Evolutionary conservation across 106 monocot species (phyloP).

Genomic region (Acorus gramineus): DNA sequence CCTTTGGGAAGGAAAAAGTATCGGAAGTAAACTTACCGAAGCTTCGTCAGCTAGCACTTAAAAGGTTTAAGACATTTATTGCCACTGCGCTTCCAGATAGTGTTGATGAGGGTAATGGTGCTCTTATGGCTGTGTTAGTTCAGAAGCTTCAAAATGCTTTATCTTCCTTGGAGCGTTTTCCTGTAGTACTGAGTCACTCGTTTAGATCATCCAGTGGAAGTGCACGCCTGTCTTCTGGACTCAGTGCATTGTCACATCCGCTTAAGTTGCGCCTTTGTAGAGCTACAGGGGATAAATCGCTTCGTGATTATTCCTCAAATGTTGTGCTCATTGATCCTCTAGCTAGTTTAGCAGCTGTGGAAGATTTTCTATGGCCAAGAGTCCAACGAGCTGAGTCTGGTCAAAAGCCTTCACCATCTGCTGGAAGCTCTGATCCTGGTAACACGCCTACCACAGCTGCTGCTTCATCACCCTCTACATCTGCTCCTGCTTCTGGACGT

Average conservation of each 20-base stretch:
- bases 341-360: slow-evolving; percentile 83
- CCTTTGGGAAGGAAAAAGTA: slow-evolving; percentile 65
- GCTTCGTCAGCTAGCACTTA: slow-evolving; percentile 68
- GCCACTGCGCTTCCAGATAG: slow-evolving; percentile 43
- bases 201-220: slow-evolving; percentile 61
- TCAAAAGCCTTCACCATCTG: slow-evolving; percentile 38
- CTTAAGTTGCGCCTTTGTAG: slow-evolving; percentile 88
- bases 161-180: slow-evolving; percentile 90
- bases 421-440: slow-evolving; percentile 48
- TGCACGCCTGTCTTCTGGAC: slow-evolving; percentile 67
- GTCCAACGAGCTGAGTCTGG: slow-evolving; percentile 65
- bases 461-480: slow-evolving; percentile 35
- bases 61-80: slow-evolving; percentile 80
- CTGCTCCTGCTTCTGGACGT: slow-evolving; percentile 39
- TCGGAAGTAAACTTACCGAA: slow-evolving; percentile 61
- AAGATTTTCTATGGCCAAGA: slow-evolving; percentile 97
- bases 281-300: slow-evolving; percentile 81
- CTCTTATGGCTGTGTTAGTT: slow-evolving; percentile 71
- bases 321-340: slow-evolving; percentile 92
- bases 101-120: slow-evolving; percentile 21
- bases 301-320: slow-evolving; percentile 95
- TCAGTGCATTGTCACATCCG: slow-evolving; percentile 73
- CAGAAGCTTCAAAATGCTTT: slow-evolving; percentile 94
- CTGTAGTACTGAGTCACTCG: slow-evolving; percentile 89
- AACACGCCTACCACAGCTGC: slow-evolving; percentile 29